Percentiles rank a stretch among this genome's conserved stretches.
phyloP scores from a whole-genome alignment of 2,329 filamentous ascomycete species.

The Clarireedia sp. region DNA sequence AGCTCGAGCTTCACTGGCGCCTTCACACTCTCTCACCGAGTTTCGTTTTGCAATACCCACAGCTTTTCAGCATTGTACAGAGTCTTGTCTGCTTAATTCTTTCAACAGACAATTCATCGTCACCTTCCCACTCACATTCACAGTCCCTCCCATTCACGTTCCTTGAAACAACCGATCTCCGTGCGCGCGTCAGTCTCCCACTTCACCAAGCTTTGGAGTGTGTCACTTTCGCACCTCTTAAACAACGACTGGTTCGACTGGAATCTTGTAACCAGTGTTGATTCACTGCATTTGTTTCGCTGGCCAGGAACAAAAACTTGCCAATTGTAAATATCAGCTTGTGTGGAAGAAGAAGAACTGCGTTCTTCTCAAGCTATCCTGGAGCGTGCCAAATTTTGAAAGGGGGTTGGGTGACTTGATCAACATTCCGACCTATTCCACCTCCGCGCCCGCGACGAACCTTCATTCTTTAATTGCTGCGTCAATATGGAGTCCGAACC shows the following conservation, averaged over 20 bases:
- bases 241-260: not conserved
- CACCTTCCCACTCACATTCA: not conserved
- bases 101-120: no score
- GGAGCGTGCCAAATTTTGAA: not conserved
- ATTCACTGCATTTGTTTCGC: not conserved
- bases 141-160: not conserved
- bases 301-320: not conserved
- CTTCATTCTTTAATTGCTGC: not conserved
- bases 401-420: slow-evolving; percentile 8
- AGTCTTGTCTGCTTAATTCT: no score
- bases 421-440: slow-evolving; percentile 5
- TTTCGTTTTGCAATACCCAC: not conserved
- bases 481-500: not conserved
- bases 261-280: not conserved
- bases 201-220: not conserved
- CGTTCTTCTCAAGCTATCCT: not conserved
- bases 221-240: not conserved
- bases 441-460: not conserved
- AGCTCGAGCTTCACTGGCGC: no score
- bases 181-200: slow-evolving; percentile 5
- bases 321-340: not conserved
- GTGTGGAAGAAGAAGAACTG: not conserved
- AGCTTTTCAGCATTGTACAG: no score
- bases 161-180: slow-evolving; percentile 8
- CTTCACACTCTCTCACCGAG: not conserved